phyloP scores from a whole-genome alignment of 2,329 filamentous ascomycete species.

The Dendryphion nanum region DNA sequence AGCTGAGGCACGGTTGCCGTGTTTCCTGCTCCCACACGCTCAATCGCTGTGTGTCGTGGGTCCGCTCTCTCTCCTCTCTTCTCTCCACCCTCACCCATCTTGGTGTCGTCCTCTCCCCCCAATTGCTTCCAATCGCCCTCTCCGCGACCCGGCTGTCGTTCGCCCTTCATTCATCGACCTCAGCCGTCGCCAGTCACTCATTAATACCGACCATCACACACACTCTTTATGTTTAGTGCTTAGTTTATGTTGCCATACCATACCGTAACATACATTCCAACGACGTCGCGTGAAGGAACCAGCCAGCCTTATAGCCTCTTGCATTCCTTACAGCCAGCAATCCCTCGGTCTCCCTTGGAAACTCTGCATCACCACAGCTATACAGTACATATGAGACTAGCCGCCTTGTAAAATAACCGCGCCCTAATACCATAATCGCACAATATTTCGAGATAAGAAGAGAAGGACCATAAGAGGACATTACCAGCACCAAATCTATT shows the following conservation, averaged over 20 bases:
- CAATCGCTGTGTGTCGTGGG: background rate
- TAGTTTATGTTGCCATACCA: too few species aligned
- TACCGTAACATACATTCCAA: slow-evolving; percentile 30
- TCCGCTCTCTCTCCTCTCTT: slow-evolving; percentile 7
- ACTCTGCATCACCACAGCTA: slow-evolving; percentile 6
- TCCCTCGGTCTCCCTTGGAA: slow-evolving; percentile 20
- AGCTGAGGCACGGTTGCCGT: slow-evolving; percentile 10
- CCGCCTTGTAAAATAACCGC: slow-evolving; percentile 4
- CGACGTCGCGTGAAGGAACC: slow-evolving; percentile 11
- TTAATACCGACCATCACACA: slow-evolving; percentile 14
- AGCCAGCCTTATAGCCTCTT: slow-evolving; percentile 9
- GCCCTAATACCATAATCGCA: slow-evolving; percentile 20
- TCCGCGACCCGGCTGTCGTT: slow-evolving; percentile 40
- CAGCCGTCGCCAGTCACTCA: slow-evolving; percentile 36
- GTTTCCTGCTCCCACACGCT: slow-evolving; percentile 13
- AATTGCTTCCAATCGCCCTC: slow-evolving; percentile 12
- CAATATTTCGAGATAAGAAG: slow-evolving; percentile 3
- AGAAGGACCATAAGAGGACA: too few species aligned
- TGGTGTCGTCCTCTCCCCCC: slow-evolving; percentile 15
- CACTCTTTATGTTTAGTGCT: slow-evolving; percentile 34
- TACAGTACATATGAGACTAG: slow-evolving; percentile 23
- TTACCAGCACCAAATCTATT: too few species aligned
- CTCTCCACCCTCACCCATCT: slow-evolving; percentile 5
- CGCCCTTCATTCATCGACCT: slow-evolving; percentile 38
- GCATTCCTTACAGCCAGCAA: slow-evolving; percentile 32